Percentiles rank a stretch among this genome's conserved stretches.
phyloP scores from a whole-genome alignment of 768 basidiomycete genomes.

The Chalciporus piperatus region DNA sequence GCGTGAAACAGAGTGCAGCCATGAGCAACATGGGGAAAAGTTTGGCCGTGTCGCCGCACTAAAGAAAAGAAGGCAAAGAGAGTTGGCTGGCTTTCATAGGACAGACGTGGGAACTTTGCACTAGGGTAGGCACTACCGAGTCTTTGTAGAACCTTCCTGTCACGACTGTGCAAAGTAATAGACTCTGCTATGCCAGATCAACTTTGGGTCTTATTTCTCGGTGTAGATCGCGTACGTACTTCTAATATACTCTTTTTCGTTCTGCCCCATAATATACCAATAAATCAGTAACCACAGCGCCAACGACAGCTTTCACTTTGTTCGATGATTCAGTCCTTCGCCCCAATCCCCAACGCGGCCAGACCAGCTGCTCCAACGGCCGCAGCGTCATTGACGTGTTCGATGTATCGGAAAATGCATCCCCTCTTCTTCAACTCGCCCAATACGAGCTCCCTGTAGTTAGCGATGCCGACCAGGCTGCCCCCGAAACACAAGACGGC shows the following conservation, averaged over 20 bases:
- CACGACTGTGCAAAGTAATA: too few relatives aligned
- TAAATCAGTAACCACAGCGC: neutral
- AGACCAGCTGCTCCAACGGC: conserved; percentile 61
- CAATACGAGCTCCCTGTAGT: conserved; percentile 54
- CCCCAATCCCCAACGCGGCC: conserved; percentile 24
- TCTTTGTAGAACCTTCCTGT: too few relatives aligned
- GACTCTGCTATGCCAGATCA: too few relatives aligned
- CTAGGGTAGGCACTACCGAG: conserved; percentile 22
- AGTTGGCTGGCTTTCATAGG: neutral
- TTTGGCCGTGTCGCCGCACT: conserved; percentile 85
- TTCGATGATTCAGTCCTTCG: neutral
- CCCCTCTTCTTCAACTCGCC: conserved; percentile 56
- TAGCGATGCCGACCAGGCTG: conserved; percentile 63
- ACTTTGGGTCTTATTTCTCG: too few relatives aligned
- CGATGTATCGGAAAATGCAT: conserved; percentile 61
- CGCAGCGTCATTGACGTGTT: conserved; percentile 69
- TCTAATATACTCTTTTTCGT: neutral
- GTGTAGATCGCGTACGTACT: too few relatives aligned
- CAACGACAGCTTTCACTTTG: neutral
- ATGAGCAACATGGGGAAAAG: conserved; percentile 91
- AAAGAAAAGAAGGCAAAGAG: conserved; percentile 21
- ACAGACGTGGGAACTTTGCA: conserved; percentile 14
- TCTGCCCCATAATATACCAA: neutral
- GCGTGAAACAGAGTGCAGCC: conserved; percentile 55
- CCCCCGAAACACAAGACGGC: conserved; percentile 76